Conservation (phyloP, 2,329 filamentous ascomycete genomes). For the Cladosporium sp. region DNA sequence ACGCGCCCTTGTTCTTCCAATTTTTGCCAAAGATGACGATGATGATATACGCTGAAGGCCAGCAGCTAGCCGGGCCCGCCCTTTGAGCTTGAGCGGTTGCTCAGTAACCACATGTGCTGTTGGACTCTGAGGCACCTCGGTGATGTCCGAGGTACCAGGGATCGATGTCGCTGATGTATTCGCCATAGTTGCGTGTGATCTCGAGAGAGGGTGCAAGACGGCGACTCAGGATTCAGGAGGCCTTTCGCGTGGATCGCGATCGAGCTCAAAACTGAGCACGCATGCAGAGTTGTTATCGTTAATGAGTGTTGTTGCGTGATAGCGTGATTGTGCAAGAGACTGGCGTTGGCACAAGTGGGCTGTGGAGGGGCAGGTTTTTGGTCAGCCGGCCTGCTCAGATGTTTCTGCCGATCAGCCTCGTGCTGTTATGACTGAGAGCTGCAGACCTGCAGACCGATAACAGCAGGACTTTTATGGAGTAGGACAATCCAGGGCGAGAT, state of each 20-base stretch:
- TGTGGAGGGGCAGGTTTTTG: conserved; percentile 2
- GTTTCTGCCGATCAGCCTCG: conserved; percentile 4
- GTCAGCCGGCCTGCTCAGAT: conserved; percentile 1
- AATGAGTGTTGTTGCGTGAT: conserved; percentile 12
- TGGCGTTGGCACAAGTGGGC: neutral
- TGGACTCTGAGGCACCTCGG: conserved; percentile 19
- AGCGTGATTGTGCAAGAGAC: neutral
- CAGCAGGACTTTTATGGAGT: neutral
- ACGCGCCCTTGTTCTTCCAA: conserved; percentile 59
- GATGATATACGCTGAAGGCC: conserved; percentile 78
- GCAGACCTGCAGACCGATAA: neutral
- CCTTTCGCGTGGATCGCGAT: neutral
- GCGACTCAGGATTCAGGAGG: neutral
- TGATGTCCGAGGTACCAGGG: neutral
- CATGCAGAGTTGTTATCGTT: neutral
- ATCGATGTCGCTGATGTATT: conserved; percentile 18
- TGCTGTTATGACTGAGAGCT: conserved; percentile 2
- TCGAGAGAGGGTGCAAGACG: neutral
- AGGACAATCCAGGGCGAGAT: neutral
- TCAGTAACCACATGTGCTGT: conserved; percentile 18
- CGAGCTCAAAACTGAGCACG: neutral
- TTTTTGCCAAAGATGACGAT: conserved; percentile 63
- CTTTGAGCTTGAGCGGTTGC: conserved; percentile 55
- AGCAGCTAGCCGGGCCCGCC: conserved; percentile 64
- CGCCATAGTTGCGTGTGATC: conserved; percentile 14